These are phyloP conservation scores for Barnettozyma sp. DNA, from an alignment of 805 yeast species.

Conservation along the genomic window DNA sequence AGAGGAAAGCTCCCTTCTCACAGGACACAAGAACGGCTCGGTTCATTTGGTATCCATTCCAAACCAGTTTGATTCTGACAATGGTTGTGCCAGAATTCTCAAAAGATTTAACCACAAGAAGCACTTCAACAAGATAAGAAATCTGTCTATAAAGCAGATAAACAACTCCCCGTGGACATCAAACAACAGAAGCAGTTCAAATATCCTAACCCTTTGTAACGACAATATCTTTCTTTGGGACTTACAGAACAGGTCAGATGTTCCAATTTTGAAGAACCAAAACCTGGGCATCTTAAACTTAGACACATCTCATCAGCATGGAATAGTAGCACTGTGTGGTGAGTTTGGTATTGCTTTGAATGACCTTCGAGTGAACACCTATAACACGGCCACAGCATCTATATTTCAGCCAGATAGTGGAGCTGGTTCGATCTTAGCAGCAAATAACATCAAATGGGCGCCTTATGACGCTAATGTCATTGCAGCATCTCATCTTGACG, in stretches of 20 bases:
- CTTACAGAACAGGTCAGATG: conserved; percentile 44
- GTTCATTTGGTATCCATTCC: conserved; percentile 71
- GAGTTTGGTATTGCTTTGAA: conserved; percentile 67
- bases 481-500: conserved; percentile 57
- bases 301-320: conserved; percentile 42
- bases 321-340: conserved; percentile 59
- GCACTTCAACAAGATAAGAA: conserved; percentile 35
- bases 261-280: conserved; percentile 49
- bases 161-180: conserved; percentile 25
- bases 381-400: conserved; percentile 25
- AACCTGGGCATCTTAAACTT: conserved; percentile 45
- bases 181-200: conserved; percentile 13
- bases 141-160: conserved; percentile 15
- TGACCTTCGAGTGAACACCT: conserved; percentile 47
- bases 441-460: conserved; percentile 56
- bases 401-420: conserved; percentile 36
- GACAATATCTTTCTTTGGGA: conserved; percentile 78
- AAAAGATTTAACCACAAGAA: conserved; percentile 75
- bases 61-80: conserved; percentile 34
- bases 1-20: conserved; percentile 37
- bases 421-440: conserved; percentile 14
- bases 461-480: conserved; percentile 50
- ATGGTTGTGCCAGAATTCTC: conserved; percentile 72
- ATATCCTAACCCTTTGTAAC: conserved; percentile 54
- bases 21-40: conserved; percentile 74